Evolutionary conservation across 2,329 filamentous ascomycete genomes (phyloP), one percentile per base, ranked within the genome.

Genomic region (Leptographium radiaticola): DNA sequence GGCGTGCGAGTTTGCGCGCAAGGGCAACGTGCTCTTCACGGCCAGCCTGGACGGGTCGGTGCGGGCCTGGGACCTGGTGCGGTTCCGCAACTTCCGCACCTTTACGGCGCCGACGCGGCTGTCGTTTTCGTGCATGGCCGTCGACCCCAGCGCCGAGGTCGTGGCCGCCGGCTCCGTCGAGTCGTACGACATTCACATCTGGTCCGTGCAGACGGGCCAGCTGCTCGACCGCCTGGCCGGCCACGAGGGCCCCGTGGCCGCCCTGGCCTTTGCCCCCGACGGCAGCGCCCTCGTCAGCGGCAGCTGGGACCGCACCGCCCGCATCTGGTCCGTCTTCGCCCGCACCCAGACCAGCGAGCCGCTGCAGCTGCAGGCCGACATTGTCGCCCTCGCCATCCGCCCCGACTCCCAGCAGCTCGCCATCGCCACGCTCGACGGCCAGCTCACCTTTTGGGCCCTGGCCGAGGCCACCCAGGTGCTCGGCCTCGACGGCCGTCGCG

Each of bases 171-270:
- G 91, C 2, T 97, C 91, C 1, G 76, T 95, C 16, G 93, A 98
- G 67, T 95, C 90, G 6, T 97, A 96, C 60, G 91, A 97, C 64
- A 88, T 98, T 51, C 90, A 98, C 69, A 87, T 98, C 58, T 98
- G 93, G 93, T 96, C 89, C 6, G 94, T 98, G 5, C 93, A 98
- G 66, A 98, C 91, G 0, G 93, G 93, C 3, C 93, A 98, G 67
- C 75, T 98, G 18, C 80, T 98, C 7, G 93, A 98, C 66, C 86
- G 86, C 60, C 75, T 98, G 30, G 80, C 90, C 8, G 94, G 93
- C 1, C 93, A 98, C 61, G 91, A 98, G 70, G 93, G 91, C 0
- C 93, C 93, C 0, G 86, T 98, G 1, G 93, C 89, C 6, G 84
- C 87, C 2, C 72, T 98, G 31, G 82, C 89, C 3, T 98, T 98